phyloP scores from a whole-genome alignment of 208 protist genomes.

The Leishmania major region DNA sequence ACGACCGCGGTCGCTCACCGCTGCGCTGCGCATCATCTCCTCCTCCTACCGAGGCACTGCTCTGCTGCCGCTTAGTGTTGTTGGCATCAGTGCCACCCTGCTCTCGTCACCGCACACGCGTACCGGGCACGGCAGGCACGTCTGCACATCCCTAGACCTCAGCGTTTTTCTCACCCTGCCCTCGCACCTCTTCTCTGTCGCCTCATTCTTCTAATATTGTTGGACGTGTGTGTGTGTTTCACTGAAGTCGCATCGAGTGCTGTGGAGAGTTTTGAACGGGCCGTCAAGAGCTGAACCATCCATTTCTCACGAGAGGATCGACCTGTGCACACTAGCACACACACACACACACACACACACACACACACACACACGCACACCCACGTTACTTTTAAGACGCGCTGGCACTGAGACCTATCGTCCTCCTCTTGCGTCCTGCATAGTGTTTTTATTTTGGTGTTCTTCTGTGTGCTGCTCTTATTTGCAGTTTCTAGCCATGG shows the following conservation, averaged over 20 bases:
- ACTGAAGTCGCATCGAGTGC: not conserved
- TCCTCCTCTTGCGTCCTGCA: not conserved
- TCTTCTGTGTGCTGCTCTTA: not conserved
- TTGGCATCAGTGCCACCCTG: not conserved
- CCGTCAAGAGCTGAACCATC: not conserved
- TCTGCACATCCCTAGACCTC: not conserved
- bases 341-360: not conserved
- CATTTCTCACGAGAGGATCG: not conserved
- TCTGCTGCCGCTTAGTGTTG: not conserved
- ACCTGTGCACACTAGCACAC: not conserved
- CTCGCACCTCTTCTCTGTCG: not conserved
- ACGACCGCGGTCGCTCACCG: not conserved
- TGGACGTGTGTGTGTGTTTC: not conserved
- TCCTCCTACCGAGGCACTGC: not conserved
- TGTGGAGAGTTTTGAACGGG: not conserved
- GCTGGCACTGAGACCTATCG: not conserved
- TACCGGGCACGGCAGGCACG: not conserved
- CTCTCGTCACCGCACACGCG: not conserved
- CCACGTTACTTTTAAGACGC: not conserved
- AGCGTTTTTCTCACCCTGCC: not conserved
- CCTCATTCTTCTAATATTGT: not conserved
- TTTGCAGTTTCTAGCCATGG: not conserved
- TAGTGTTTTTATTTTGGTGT: too few relatives aligned
- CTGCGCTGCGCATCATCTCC: not conserved
- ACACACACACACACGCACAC: not conserved